A percentile compares a stretch with the other conserved stretches of the same genome.
Evolutionary conservation across 345 rosid genomes (phyloP).

Genomic region (Eucalyptus urophylla): DNA sequence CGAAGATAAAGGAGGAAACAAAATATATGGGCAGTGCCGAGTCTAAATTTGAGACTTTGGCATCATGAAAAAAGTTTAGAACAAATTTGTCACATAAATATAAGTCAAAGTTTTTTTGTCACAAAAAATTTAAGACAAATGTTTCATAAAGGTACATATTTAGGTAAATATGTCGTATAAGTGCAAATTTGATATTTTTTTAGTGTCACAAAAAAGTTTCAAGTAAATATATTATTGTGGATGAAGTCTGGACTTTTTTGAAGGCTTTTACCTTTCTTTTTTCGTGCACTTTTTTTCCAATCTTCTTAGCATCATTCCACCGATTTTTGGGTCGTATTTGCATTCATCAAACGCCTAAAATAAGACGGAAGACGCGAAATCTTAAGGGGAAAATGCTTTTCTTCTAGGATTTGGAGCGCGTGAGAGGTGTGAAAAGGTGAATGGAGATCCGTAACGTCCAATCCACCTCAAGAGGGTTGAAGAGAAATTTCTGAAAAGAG

Average conservation of each 20-base stretch:
- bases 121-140: too few species aligned
- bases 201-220: background rate
- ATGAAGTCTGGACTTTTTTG: background rate
- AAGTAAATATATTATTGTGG: background rate
- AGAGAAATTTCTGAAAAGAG: constrained; percentile 31
- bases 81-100: too few species aligned
- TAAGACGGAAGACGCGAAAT: background rate
- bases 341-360: background rate
- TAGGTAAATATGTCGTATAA: too few species aligned
- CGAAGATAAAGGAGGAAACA: background rate
- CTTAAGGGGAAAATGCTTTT: background rate
- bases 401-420: background rate
- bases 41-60: background rate
- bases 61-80: too few species aligned
- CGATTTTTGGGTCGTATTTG: background rate
- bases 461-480: background rate
- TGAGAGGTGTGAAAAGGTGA: background rate
- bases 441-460: background rate
- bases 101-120: background rate
- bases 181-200: too few species aligned
- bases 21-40: background rate
- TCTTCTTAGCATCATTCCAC: background rate
- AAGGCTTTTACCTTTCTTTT: background rate
- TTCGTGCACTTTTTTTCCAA: background rate
- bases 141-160: background rate